Percentiles rank a stretch among this genome's conserved stretches.
These are phyloP conservation scores for Lichtheimia corymbifera DNA, from an alignment of 371 early-diverging fungal genomes.

Conservation along the genomic window DNA sequence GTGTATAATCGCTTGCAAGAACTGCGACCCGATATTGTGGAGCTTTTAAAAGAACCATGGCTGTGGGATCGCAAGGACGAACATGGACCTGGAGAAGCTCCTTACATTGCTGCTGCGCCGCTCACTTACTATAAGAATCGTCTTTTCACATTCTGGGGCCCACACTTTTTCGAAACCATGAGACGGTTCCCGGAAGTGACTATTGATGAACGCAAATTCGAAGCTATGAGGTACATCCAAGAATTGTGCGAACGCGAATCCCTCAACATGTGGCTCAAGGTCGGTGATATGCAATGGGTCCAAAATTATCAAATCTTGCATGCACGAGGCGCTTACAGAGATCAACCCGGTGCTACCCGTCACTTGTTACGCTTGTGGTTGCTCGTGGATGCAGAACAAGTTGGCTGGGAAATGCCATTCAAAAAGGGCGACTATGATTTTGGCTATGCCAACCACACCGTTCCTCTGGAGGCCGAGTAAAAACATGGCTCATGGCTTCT, in stretches of 20 bases:
- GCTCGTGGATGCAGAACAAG: slow-evolving; percentile 28
- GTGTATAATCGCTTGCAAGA: slow-evolving; percentile 41
- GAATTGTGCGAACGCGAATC: slow-evolving; percentile 40
- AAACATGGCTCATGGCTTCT: background rate
- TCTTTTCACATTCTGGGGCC: slow-evolving; percentile 47
- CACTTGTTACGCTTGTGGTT: slow-evolving; percentile 47
- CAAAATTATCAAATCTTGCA: slow-evolving; percentile 49
- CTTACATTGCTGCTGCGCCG: slow-evolving; percentile 35
- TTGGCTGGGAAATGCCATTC: slow-evolving; percentile 43
- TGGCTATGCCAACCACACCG: slow-evolving; percentile 23
- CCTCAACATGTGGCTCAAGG: slow-evolving; percentile 40
- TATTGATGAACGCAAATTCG: slow-evolving; percentile 29
- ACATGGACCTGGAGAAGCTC: slow-evolving; percentile 31
- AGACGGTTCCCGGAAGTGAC: slow-evolving; percentile 35
- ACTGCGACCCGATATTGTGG: slow-evolving; percentile 43
- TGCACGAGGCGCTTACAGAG: slow-evolving; percentile 42
- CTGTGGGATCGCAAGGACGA: slow-evolving; percentile 48
- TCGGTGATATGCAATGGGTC: slow-evolving; percentile 48
- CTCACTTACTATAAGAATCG: slow-evolving; percentile 29
- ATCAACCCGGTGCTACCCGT: slow-evolving; percentile 30
- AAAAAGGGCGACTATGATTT: slow-evolving; percentile 32
- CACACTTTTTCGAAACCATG: slow-evolving; percentile 49
- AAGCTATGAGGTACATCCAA: slow-evolving; percentile 46
- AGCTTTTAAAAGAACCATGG: slow-evolving; percentile 44
- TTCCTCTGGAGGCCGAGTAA: slow-evolving; percentile 46